Evolutionary conservation across 306 rosid genomes (phyloP).

Genomic region (Psophocarpus tetragonolobus): DNA sequence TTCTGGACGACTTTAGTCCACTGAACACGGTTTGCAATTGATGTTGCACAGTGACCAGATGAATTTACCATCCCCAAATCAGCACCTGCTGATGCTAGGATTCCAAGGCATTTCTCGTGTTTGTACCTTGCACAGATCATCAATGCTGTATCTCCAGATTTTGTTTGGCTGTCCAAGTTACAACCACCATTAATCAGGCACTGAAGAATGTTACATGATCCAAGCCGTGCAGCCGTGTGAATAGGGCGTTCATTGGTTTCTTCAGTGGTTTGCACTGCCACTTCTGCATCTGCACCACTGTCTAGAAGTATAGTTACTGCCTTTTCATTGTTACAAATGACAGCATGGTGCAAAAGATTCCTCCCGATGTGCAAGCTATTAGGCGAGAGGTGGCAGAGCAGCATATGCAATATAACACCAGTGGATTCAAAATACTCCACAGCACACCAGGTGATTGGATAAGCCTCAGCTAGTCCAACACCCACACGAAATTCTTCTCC

Average conservation of each 20-base stretch:
- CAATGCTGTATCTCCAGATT: conserved; percentile 52
- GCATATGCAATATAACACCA: conserved; percentile 55
- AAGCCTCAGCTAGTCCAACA: conserved; percentile 72
- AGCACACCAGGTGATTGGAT: conserved; percentile 67
- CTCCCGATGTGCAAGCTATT: conserved; percentile 57
- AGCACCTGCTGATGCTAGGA: conserved; percentile 58
- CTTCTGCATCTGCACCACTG: conserved; percentile 43
- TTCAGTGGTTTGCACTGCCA: conserved; percentile 33
- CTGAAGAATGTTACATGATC: conserved; percentile 41
- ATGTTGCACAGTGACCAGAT: conserved; percentile 47
- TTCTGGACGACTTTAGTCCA: conserved; percentile 49
- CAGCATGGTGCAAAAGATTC: conserved; percentile 67
- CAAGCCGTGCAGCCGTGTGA: conserved; percentile 54
- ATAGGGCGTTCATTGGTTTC: conserved; percentile 42
- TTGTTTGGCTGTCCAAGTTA: conserved; percentile 50
- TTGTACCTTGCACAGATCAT: conserved; percentile 51
- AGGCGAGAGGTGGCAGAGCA: conserved; percentile 47
- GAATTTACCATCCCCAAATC: conserved; percentile 55
- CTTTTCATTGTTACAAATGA: conserved; percentile 52
- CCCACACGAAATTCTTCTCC: conserved; percentile 76
- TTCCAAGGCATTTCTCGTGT: conserved; percentile 49
- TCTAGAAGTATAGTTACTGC: conserved; percentile 41
- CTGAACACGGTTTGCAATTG: conserved; percentile 41
- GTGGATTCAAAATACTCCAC: conserved; percentile 72
- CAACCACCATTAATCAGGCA: conserved; percentile 41